Conservation (phyloP, 1,284 basidiomycete genomes). For the Fomes fomentarius region DNA sequence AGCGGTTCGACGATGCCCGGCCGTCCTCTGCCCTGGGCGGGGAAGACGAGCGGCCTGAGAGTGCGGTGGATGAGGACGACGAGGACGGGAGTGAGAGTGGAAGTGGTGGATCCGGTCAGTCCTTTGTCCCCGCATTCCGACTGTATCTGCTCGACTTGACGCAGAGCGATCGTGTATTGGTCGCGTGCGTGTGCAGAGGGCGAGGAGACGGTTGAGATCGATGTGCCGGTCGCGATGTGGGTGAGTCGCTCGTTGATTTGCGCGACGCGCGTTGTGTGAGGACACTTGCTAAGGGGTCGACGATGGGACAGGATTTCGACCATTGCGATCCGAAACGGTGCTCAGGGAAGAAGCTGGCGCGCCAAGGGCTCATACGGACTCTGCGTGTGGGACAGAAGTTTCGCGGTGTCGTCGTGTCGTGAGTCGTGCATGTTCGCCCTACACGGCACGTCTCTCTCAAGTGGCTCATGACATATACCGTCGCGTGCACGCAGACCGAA, state of each 20-base stretch:
- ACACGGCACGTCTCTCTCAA: too few relatives aligned
- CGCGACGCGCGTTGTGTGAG: background rate
- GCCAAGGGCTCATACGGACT: constrained; percentile 85
- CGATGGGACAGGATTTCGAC: constrained; percentile 96
- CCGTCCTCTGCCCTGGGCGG: constrained; percentile 44
- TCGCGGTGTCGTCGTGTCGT: constrained; percentile 93
- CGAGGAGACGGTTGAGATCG: constrained; percentile 43
- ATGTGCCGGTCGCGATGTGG: constrained; percentile 88
- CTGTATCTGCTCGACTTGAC: background rate
- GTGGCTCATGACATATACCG: background rate
- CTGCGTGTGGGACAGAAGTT: constrained; percentile 88
- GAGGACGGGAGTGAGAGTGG: constrained; percentile 7
- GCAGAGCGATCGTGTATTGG: background rate
- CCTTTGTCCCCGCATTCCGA: background rate
- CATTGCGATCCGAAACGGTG: constrained; percentile 96
- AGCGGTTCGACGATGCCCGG: constrained; percentile 23
- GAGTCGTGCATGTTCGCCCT: too few relatives aligned
- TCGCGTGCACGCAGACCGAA: constrained; percentile 70
- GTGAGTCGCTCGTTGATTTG: constrained; percentile 46
- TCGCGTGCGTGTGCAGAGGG: constrained; percentile 8
- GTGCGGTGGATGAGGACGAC: constrained; percentile 18
- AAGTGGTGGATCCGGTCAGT: constrained; percentile 19
- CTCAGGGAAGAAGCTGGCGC: constrained; percentile 91
- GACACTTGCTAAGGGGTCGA: too few relatives aligned
- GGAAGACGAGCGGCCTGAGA: constrained; percentile 21